phyloP scores from a whole-genome alignment of 2,329 filamentous ascomycete genomes.

The Colletotrichum nymphaeae region DNA sequence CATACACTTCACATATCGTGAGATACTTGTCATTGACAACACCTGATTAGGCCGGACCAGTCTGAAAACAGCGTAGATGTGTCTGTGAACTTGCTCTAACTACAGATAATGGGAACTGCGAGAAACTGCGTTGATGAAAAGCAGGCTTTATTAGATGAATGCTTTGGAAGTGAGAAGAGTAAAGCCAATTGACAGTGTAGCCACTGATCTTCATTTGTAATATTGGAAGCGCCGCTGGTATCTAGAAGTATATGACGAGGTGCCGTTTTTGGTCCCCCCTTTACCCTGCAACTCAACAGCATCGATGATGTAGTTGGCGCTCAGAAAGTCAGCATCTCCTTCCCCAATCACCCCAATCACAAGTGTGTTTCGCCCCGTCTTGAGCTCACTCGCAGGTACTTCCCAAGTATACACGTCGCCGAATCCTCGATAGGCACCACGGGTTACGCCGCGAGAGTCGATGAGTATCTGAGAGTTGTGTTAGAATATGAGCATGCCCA shows the following conservation, averaged over 20 bases:
- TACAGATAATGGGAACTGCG: too few species aligned
- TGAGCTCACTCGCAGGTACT: slow-evolving; percentile 61
- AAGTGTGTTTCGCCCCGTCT: slow-evolving; percentile 64
- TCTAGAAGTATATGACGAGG: not conserved
- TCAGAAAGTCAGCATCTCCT: slow-evolving; percentile 58
- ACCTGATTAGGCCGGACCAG: too few species aligned
- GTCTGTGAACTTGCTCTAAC: too few species aligned
- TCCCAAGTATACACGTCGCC: slow-evolving; percentile 67
- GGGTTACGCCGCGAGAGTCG: slow-evolving; percentile 66
- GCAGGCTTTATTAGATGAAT: too few species aligned
- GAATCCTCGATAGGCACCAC: slow-evolving; percentile 67
- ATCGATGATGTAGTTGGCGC: slow-evolving; percentile 52
- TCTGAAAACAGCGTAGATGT: too few species aligned
- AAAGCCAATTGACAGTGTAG: too few species aligned
- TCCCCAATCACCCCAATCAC: slow-evolving; percentile 64
- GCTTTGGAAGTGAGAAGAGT: too few species aligned
- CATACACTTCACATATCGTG: too few species aligned
- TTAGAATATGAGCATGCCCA: too few species aligned
- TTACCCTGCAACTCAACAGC: slow-evolving; percentile 31
- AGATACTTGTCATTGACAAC: too few species aligned
- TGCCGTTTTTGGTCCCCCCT: not conserved
- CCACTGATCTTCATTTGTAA: too few species aligned
- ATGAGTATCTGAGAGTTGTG: slow-evolving; percentile 50
- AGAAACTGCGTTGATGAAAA: too few species aligned
- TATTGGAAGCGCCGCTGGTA: not conserved